A percentile compares a stretch with the other conserved stretches of the same genome.
Evolutionary conservation across 495 filamentous ascomycete species (phyloP).

Genomic region (Eremomyces bilateralis): DNA sequence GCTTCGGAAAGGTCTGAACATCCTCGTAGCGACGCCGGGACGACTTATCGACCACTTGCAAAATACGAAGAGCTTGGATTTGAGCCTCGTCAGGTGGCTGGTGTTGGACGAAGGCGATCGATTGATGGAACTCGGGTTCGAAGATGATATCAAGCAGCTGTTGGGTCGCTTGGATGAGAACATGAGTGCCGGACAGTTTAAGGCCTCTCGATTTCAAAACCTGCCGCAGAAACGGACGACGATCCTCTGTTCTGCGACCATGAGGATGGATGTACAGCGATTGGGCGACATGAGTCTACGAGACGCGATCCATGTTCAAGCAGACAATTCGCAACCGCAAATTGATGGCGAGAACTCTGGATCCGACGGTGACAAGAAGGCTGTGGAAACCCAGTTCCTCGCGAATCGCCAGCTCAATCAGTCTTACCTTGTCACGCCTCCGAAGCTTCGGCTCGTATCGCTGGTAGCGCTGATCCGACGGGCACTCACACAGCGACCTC

Average conservation of each 20-base stretch:
- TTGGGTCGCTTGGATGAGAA: slow-evolving; percentile 43
- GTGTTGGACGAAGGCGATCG: slow-evolving; percentile 90
- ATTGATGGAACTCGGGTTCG: slow-evolving; percentile 92
- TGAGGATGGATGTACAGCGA: slow-evolving; percentile 88
- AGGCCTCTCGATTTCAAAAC: too few species aligned
- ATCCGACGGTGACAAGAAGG: slow-evolving; percentile 13
- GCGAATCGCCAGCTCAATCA: slow-evolving; percentile 88
- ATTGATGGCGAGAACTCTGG: slow-evolving; percentile 15
- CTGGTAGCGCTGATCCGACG: slow-evolving; percentile 64
- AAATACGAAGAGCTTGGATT: slow-evolving; percentile 70
- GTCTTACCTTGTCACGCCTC: slow-evolving; percentile 61
- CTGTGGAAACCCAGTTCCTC: too few species aligned
- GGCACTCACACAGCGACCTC: slow-evolving; percentile 65
- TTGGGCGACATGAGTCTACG: slow-evolving; percentile 87
- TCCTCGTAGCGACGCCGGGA: slow-evolving; percentile 84
- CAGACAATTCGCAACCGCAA: slow-evolving; percentile 26
- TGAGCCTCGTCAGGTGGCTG: slow-evolving; percentile 78
- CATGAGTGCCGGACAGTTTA: too few species aligned
- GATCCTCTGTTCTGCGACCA: slow-evolving; percentile 84
- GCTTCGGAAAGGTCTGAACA: slow-evolving; percentile 79
- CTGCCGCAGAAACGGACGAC: slow-evolving; percentile 64
- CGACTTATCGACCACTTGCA: slow-evolving; percentile 76
- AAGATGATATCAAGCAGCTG: slow-evolving; percentile 66
- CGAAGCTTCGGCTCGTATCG: slow-evolving; percentile 76
- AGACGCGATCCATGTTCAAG: slow-evolving; percentile 72